Base-by-base conservation (phyloP, 768 basidiomycete genomes). In the Boletus rubroflammeus region DNA sequence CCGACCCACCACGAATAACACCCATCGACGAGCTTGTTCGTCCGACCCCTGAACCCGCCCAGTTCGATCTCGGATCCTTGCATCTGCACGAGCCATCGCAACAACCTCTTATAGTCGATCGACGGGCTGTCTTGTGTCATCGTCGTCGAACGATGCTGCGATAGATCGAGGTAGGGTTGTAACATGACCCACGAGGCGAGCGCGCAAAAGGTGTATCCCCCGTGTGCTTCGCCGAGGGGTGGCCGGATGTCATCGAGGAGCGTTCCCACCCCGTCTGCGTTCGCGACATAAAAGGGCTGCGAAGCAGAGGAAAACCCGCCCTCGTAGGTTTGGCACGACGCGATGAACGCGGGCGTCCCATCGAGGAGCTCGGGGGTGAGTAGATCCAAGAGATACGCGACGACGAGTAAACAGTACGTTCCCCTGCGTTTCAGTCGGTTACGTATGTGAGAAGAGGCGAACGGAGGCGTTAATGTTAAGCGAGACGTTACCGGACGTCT, bases 1-100 rank as follows among this genome's bases (percentile, higher is more conserved):
- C 92, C 97, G 23, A 93, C 90, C 97, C 96, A 99, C 97, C 97
- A 99, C n/a, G 89, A 86, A 71, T 99, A 99, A 71, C 97, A 99
- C 5, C 96, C 97, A 63, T 99, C 97, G 0, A 99, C 96, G n/a
- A 99, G 80, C 70, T 99, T 99, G 69, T 98, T 99, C 59, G 93
- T 92, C 50, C 97, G 77, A 0, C 97, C 97, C 51, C 79, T 81
- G 73, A 99, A 98, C 2, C 97, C 97, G 3, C 94, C 96, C 9
- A 93, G 76, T 65, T 98, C 96, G 11, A 81, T 78, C 40, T 85
- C 85, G 2, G 73, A 71, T 0, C 93, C 94, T 67, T 98, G 96
- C 85, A 97, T 88, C 41, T 85, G 76, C 4, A 82, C 84, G 3
- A 88, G 78, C 94, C 94, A 98, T 5, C 95, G 74, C 35, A 91